A percentile compares a stretch with the other conserved stretches of the same genome.
Evolutionary conservation across 805 yeast genomes (phyloP).

Genomic region (Zygosaccharomyces gambellarensis): DNA sequence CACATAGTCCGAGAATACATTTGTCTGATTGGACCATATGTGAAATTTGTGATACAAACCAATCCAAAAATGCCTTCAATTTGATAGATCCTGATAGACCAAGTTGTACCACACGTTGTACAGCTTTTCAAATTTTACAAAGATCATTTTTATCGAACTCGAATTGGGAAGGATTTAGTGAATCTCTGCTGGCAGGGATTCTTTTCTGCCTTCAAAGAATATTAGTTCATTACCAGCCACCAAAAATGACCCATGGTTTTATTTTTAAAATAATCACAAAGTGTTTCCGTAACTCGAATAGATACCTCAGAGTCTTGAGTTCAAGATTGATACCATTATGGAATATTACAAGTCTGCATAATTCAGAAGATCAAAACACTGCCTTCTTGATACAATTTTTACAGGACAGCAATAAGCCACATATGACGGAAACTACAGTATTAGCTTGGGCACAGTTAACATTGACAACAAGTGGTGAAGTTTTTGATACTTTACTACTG

Average conservation of each 20-base stretch:
- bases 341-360: constrained; percentile 37
- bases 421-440: constrained; percentile 55
- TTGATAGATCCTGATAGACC: constrained; percentile 33
- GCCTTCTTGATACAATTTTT: constrained; percentile 41
- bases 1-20: not conserved
- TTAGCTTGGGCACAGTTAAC: constrained; percentile 64
- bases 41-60: constrained; percentile 21
- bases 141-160: constrained; percentile 25
- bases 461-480: constrained; percentile 57
- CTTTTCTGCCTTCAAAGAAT: constrained; percentile 45
- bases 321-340: constrained; percentile 52
- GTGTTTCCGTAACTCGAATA: constrained; percentile 39
- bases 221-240: constrained; percentile 51
- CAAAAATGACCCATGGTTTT: constrained; percentile 28
- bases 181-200: constrained; percentile 39
- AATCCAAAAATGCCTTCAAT: constrained; percentile 10
- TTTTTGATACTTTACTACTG: constrained; percentile 59
- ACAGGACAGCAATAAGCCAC: constrained; percentile 34
- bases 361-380: constrained; percentile 41
- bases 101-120: constrained; percentile 13
- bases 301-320: constrained; percentile 54
- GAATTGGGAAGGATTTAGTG: constrained; percentile 21
- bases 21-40: constrained; percentile 17
- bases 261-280: constrained; percentile 41
- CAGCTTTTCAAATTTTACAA: constrained; percentile 29